Base-by-base conservation (phyloP, 1,284 basidiomycete species). In the Moesziomyces globuligerus region DNA sequence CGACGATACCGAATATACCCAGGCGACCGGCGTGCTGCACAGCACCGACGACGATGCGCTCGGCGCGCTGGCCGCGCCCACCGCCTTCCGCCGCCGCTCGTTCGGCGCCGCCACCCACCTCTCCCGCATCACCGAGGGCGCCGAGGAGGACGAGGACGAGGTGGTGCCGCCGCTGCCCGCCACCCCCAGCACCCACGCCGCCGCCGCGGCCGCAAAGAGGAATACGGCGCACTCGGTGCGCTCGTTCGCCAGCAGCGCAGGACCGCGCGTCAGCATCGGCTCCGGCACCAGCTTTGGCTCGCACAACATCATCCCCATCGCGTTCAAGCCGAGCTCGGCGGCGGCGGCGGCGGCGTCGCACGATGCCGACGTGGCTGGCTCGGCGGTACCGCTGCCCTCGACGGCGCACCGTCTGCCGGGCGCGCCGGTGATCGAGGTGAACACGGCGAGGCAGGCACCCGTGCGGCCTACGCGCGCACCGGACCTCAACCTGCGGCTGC, bases 41-140 rank as follows among this genome's bases (percentile, higher is more conserved):
- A 32, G 29, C 13, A 53, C 55, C 17, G 40, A 46, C 17, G 26
- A 37, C 26, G 60, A 62, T 23, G 51, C 40, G 38, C 29, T 61
- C 37, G 68, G 65, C 51, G 51, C 59, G 49, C 70, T 66, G 47
- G 67, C 48, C 40, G 71, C 62, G 48, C 66, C 62, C 32, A 66
- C 51, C 38, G 62, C 54, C 36, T 61, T 49, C 46, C 53, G 56
- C 20, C 48, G 61, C 15, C 44, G 56, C n/a, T 58, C 54, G 37
- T 72, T 72, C 40, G 70, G 70, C 17, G 73, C 70, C 3, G 73
- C 73, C 8, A 75, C 73, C 4, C 73, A 75, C 40, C 59, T 75
- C 4, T 69, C 64, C 20, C 48, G 70, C 7, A 75, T 75, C 54
- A 73, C 73, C 0, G 73, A 75, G 38, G 70, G 70, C 1, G 46